A percentile compares a stretch with the other conserved stretches of the same genome.
Conservation (phyloP, 129 eudicot genomes). For the Pulicaria dysenterica region DNA sequence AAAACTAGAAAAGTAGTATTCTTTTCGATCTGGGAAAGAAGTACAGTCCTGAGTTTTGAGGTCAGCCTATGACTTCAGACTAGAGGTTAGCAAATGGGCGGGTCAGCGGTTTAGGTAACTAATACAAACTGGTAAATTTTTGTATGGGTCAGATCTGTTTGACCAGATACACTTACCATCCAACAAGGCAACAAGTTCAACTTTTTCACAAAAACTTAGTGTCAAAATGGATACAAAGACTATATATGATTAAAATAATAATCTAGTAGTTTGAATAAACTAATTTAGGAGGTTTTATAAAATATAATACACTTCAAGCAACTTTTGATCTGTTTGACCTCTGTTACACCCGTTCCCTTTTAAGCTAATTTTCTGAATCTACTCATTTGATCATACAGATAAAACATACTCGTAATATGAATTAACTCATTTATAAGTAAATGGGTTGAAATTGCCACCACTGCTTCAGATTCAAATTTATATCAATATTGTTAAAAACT, state of each 20-base stretch:
- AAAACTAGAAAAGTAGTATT: background rate
- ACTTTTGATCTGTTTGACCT: background rate
- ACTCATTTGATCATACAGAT: background rate
- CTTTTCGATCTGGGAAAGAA: background rate
- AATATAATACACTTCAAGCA: background rate
- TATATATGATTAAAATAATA: background rate
- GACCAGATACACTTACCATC: background rate
- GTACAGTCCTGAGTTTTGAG: background rate
- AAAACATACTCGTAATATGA: no score
- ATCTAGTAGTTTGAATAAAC: background rate
- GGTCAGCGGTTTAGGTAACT: background rate
- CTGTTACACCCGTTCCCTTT: background rate
- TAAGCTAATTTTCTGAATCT: background rate
- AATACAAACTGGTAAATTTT: background rate
- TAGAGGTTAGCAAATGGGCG: background rate
- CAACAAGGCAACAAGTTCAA: background rate
- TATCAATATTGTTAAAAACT: background rate
- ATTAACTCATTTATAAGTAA: constrained; percentile 1
- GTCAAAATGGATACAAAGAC: background rate
- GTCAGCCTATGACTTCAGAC: background rate
- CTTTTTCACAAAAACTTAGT: background rate
- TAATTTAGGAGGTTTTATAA: background rate
- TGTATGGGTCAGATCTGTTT: background rate
- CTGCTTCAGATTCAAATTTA: constrained; percentile 1
- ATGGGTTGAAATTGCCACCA: background rate